A percentile compares a stretch with the other conserved stretches of the same genome.
phyloP scores from a whole-genome alignment of 495 filamentous ascomycete species.

The Aspergillus egyptiacus region DNA sequence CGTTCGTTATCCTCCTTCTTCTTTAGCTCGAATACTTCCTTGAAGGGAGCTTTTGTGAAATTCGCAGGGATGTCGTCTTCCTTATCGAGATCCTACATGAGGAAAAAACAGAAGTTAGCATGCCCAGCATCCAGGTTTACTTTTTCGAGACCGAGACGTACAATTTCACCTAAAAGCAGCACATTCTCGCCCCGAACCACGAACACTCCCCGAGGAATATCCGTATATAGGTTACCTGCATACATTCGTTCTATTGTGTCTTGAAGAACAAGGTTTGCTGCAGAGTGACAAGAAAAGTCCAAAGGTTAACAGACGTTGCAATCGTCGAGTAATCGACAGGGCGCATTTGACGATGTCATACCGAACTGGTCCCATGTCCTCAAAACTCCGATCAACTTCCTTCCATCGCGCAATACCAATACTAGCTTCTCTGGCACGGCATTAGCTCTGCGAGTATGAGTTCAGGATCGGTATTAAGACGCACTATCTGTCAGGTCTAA shows the following conservation, averaged over 20 bases:
- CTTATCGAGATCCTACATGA: conserved; percentile 72
- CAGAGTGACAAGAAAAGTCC: conserved; percentile 6
- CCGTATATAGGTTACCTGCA: conserved; percentile 66
- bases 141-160: conserved; percentile 27
- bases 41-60: conserved; percentile 58
- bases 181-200: conserved; percentile 94
- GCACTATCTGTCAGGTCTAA: conserved; percentile 94
- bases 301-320: conserved; percentile 15
- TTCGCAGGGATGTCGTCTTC: conserved; percentile 79
- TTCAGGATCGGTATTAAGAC: conserved; percentile 8
- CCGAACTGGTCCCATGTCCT: conserved; percentile 98
- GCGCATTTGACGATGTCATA: conserved; percentile 36
- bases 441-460: not conserved
- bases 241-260: conserved; percentile 85
- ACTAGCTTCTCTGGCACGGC: conserved; percentile 74
- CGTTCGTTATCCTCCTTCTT: conserved; percentile 61
- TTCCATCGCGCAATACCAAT: conserved; percentile 81
- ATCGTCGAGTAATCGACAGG: not conserved
- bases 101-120: conserved; percentile 9
- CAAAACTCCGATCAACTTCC: conserved; percentile 87
- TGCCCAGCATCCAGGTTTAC: not conserved
- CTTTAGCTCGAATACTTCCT: conserved; percentile 65
- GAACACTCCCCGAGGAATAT: conserved; percentile 75
- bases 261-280: conserved; percentile 91
- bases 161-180: conserved; percentile 83